These are phyloP conservation scores for Fraxinus floribunda DNA, from an alignment of 305 asterid genomes.

Conservation along the genomic window DNA sequence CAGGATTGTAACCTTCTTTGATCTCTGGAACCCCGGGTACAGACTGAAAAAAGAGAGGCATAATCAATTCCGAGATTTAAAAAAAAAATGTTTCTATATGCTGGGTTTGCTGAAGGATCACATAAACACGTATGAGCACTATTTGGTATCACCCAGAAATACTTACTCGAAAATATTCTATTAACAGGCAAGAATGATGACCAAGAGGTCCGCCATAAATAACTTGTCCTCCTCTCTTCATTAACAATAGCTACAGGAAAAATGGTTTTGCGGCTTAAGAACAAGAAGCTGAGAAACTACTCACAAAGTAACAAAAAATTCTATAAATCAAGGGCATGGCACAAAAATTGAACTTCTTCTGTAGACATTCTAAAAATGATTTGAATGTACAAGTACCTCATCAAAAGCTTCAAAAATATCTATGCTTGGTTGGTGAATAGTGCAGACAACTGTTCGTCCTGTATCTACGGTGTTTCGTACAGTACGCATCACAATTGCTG, in stretches of 20 bases:
- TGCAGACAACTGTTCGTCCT: constrained; percentile 87
- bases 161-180: constrained; percentile 75
- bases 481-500: constrained; percentile 96
- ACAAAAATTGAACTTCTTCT: not conserved
- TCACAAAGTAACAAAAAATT: not conserved
- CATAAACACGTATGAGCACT: not conserved
- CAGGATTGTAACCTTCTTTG: constrained; percentile 83
- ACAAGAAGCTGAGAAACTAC: not conserved
- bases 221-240: constrained; percentile 96
- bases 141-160: not conserved
- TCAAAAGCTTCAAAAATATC: constrained; percentile 95
- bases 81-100: not conserved
- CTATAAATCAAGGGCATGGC: not conserved
- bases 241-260: constrained; percentile 54
- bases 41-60: constrained; percentile 41
- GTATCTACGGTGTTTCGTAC: constrained; percentile 95
- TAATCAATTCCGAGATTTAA: constrained; percentile 4
- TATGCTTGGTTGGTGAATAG: constrained; percentile 92
- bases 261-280: not conserved
- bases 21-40: constrained; percentile 76
- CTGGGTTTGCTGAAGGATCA: not conserved
- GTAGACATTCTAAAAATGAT: not conserved
- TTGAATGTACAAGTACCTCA: constrained; percentile 49
- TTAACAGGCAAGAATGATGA: constrained; percentile 53
- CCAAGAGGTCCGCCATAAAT: constrained; percentile 81